Evolutionary conservation across 1,284 basidiomycete genomes (phyloP).

Genomic region (Trichosporon faecale): DNA sequence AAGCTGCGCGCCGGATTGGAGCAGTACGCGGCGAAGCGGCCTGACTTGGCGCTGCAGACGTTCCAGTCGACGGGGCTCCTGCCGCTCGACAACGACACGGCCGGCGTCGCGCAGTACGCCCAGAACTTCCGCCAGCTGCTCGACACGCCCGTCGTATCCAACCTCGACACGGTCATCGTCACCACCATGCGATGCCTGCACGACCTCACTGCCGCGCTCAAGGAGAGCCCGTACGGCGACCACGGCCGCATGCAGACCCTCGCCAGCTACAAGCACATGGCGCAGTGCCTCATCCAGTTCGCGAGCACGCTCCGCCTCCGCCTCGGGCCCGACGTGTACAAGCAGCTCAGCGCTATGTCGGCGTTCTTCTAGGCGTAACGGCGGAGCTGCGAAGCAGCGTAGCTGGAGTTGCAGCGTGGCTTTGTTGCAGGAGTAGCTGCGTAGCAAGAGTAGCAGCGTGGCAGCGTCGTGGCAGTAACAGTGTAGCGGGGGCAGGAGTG

Average conservation of each 20-base stretch:
- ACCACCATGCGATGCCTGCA: slow-evolving; percentile 93
- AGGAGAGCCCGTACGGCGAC: slow-evolving; percentile 67
- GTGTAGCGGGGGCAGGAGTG: no score
- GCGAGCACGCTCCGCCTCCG: slow-evolving; percentile 82
- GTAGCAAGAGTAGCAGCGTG: no score
- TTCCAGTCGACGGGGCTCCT: slow-evolving; percentile 87
- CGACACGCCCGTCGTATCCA: slow-evolving; percentile 78
- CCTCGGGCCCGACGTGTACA: slow-evolving; percentile 86
- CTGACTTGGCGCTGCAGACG: slow-evolving; percentile 78
- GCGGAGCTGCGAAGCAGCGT: neutral
- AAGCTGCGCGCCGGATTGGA: slow-evolving; percentile 78
- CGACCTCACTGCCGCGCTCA: slow-evolving; percentile 70
- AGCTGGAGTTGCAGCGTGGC: no score
- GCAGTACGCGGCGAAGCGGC: slow-evolving; percentile 67
- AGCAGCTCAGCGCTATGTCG: slow-evolving; percentile 62
- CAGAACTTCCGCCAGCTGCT: slow-evolving; percentile 83
- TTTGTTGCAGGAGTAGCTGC: no score
- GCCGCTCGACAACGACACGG: slow-evolving; percentile 80
- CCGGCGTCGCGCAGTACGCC: slow-evolving; percentile 77
- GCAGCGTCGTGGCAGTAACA: no score
- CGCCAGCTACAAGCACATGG: slow-evolving; percentile 46
- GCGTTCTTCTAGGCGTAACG: slow-evolving; percentile 24
- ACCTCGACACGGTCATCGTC: slow-evolving; percentile 82
- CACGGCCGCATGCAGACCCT: slow-evolving; percentile 42
- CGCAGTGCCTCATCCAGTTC: slow-evolving; percentile 69